Percentiles rank a stretch among this genome's conserved stretches.
These are phyloP conservation scores for Turritis glabra DNA, from an alignment of 345 rosid genomes.

Conservation along the genomic window DNA sequence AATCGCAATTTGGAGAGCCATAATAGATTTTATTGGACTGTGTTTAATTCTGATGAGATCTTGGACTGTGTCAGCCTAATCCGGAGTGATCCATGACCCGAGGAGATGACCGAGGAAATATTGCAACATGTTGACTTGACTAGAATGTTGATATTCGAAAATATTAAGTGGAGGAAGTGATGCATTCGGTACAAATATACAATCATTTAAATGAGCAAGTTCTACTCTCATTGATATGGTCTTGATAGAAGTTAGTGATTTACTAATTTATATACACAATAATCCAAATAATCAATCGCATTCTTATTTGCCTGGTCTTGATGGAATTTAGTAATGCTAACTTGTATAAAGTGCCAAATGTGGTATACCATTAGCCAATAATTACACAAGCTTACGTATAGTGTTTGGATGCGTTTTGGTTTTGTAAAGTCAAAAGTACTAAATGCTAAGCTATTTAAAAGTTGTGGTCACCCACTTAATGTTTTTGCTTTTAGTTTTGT, in stretches of 20 bases:
- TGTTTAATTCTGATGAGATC: no score
- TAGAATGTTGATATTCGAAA: slow-evolving; percentile 11
- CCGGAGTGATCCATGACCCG: no score
- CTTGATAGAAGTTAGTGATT: background rate
- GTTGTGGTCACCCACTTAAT: slow-evolving; percentile 10
- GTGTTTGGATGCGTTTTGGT: slow-evolving; percentile 31
- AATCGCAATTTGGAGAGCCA: no score
- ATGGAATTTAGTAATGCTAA: background rate
- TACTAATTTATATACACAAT: background rate
- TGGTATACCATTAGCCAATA: background rate
- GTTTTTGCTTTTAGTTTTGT: slow-evolving; percentile 14
- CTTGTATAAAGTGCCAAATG: background rate
- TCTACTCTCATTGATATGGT: background rate
- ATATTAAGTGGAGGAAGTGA: slow-evolving; percentile 3
- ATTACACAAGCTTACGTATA: slow-evolving; percentile 5
- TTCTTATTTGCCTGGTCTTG: background rate
- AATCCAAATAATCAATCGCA: background rate
- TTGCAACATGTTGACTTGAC: slow-evolving; percentile 22
- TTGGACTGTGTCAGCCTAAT: no score
- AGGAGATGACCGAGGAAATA: no score
- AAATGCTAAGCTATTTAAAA: background rate
- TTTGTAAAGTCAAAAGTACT: slow-evolving; percentile 22
- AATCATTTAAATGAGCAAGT: background rate
- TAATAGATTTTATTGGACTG: no score
- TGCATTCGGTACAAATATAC: background rate